phyloP scores from a whole-genome alignment of 2,329 filamentous ascomycete species.

The Aspergillus quadrilineatus region DNA sequence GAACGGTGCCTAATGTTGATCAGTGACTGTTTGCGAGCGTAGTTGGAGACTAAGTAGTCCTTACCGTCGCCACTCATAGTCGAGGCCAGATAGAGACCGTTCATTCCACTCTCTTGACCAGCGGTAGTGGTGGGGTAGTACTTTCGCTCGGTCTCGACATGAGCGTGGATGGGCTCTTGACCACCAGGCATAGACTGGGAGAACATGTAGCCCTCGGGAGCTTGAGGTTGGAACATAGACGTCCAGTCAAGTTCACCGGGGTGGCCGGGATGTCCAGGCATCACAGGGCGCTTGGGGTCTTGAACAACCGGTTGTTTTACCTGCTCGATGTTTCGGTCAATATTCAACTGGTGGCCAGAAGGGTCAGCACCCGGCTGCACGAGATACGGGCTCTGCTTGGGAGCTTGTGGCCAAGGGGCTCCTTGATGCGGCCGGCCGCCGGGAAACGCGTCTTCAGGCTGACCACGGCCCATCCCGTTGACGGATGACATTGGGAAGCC shows the following conservation, averaged over 20 bases:
- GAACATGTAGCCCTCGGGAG: constrained; percentile 65
- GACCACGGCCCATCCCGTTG: constrained; percentile 44
- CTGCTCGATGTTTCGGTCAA: constrained; percentile 46
- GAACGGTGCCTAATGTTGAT: constrained; percentile 50
- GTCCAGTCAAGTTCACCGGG: constrained; percentile 67
- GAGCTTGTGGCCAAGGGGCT: constrained; percentile 45
- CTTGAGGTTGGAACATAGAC: constrained; percentile 73
- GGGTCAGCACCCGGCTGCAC: constrained; percentile 43
- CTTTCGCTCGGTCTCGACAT: constrained; percentile 56
- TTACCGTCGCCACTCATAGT: constrained; percentile 50
- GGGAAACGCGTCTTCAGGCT: constrained; percentile 35
- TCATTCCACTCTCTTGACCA: constrained; percentile 46
- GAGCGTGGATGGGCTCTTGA: constrained; percentile 68
- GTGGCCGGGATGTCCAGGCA: constrained; percentile 62
- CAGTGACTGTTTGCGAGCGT: neutral
- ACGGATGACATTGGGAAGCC: constrained; percentile 44
- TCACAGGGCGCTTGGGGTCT: constrained; percentile 51
- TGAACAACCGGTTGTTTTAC: constrained; percentile 41
- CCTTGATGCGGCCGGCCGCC: constrained; percentile 40
- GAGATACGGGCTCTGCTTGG: constrained; percentile 47
- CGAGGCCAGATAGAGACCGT: constrained; percentile 49
- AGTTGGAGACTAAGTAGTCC: constrained; percentile 4
- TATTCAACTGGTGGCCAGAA: constrained; percentile 44
- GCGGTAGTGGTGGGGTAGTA: constrained; percentile 52
- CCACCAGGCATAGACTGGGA: constrained; percentile 66